These are phyloP conservation scores for Rutidosis leptorrhynchoides DNA, from an alignment of 129 eudicot genomes.

Conservation along the genomic window DNA sequence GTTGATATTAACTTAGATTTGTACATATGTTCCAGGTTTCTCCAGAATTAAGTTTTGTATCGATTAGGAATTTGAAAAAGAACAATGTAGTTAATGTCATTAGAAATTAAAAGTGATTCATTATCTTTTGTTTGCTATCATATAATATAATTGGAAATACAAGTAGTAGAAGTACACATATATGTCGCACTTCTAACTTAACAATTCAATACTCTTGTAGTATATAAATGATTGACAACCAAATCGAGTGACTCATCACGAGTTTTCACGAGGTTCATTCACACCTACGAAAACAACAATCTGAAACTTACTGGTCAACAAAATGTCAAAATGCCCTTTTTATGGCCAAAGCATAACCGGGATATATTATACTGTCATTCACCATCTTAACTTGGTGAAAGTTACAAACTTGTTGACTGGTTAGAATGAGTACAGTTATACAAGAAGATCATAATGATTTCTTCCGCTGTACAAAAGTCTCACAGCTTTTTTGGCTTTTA, in stretches of 20 bases:
- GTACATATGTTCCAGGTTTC: background rate
- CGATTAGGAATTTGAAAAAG: background rate
- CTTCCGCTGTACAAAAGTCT: constrained; percentile 83
- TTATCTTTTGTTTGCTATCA: no score
- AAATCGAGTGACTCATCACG: no score
- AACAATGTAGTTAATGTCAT: background rate
- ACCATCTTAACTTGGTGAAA: background rate
- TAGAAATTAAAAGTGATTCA: background rate
- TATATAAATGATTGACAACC: background rate
- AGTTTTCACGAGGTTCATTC: no score
- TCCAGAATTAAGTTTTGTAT: background rate
- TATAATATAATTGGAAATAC: no score
- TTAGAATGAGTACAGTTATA: constrained; percentile 28
- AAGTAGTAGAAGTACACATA: no score
- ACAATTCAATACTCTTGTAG: background rate
- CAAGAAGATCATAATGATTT: constrained; percentile 91
- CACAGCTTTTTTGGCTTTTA: constrained; percentile 55
- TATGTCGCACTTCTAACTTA: background rate
- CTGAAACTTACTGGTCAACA: background rate
- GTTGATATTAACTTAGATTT: no score
- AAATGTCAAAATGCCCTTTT: constrained; percentile 8
- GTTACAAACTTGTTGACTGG: background rate
- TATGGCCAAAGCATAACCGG: background rate
- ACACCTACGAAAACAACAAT: background rate
- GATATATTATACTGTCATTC: background rate